Base-by-base conservation (phyloP, 2,329 filamentous ascomycete genomes). In the Colletotrichum liriopes region DNA sequence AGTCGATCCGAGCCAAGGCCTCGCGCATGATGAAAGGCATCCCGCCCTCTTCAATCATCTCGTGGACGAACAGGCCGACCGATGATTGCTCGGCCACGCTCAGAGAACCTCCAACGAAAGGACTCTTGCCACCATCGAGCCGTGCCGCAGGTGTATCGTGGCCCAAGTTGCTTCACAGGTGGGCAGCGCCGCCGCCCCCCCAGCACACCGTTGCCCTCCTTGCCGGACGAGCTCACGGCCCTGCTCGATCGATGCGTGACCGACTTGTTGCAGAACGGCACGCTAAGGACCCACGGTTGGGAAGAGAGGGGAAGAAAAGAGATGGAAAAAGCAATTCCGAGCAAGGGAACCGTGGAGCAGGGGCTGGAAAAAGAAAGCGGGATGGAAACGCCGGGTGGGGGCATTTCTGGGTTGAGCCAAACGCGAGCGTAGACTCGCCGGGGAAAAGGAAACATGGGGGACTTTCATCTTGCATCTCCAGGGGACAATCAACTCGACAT, bases 191-290 rank as follows among this genome's bases (percentile, higher is more conserved):
- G 23, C 23, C 23, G 23, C n/a, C 32, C 12, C 12, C 23, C 56
- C 5, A 66, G 47, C 54, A 54, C 47, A 64, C 37, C 45, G 43
- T 63, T 58, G 18, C 29, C 45, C 58, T 55, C 9, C 39, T 47
- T 60, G 51, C 35, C 47, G 23, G 43, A 61, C 41, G 35, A 37
- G 64, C 37, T 41, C 64, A 58, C 32, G 11, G 29, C 35, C 43
- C 26, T 67, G 39, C 23, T 35, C 54, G 29, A 71, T 71, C 56
- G 60, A 39, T 58, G 67, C 39, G 51, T 61, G 56, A 51, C 49
- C 43, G 35, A 65, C 56, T 52, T 71, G 71, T 73, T 73, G 71
- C 71, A 73, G 71, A 73, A 71, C 56, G 49, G 49, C 32, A 62
- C 71, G 71, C 71, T 73, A 71, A 71, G 49, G 47, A 29, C 45